These are phyloP conservation scores for Coniferiporia weirii DNA, from an alignment of 1,284 basidiomycete species.

Conservation along the genomic window DNA sequence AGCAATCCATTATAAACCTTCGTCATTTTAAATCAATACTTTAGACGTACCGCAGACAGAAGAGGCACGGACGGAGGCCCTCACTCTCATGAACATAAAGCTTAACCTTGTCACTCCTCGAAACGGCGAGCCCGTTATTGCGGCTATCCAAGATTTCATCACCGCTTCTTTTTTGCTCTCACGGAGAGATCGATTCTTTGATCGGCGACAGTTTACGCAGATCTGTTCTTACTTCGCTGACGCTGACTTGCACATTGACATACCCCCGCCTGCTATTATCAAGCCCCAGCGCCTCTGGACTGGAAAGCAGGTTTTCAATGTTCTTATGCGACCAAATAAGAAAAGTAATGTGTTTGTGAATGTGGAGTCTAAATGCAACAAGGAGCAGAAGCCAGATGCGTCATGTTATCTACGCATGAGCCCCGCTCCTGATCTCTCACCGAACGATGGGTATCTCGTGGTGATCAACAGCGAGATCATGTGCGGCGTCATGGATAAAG, in stretches of 20 bases:
- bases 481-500: conserved; percentile 99
- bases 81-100: conserved; percentile 97
- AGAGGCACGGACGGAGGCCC: conserved; percentile 95
- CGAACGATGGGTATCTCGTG: conserved; percentile 98
- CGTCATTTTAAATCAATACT: not conserved
- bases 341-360: conserved; percentile 84
- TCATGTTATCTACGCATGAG: conserved; percentile 59
- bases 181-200: conserved; percentile 88
- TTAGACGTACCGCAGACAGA: conserved; percentile 98
- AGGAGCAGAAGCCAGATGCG: conserved; percentile 77
- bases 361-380: conserved; percentile 95
- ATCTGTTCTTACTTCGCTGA: conserved; percentile 95
- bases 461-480: conserved; percentile 98
- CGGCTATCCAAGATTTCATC: conserved; percentile 98
- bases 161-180: conserved; percentile 96
- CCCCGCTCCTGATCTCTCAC: conserved; percentile 79
- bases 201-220: conserved; percentile 93
- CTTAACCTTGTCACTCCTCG: conserved; percentile 96
- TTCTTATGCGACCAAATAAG: conserved; percentile 94
- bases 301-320: conserved; percentile 96
- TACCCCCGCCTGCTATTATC: conserved; percentile 92
- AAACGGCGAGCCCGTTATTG: conserved; percentile 98
- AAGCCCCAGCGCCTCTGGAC: conserved; percentile 96
- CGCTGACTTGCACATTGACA: conserved; percentile 87
- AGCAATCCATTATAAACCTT: not conserved